Conservation (phyloP, 1,139 yeast genomes). For the Yarrowia galli region DNA sequence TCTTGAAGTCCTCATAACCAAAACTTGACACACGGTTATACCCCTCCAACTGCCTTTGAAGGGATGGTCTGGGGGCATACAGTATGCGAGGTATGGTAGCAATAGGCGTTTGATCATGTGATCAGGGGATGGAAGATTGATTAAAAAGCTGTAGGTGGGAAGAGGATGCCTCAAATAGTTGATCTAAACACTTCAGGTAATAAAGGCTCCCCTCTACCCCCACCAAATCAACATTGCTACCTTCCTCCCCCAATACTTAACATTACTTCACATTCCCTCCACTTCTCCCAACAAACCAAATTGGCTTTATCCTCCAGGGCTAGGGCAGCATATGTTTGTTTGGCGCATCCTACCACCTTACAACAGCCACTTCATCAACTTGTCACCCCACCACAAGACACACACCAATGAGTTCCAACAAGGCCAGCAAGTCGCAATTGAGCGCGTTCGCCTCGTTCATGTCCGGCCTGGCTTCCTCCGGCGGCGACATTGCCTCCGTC, state of each 20-base stretch:
- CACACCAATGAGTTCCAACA: conserved; percentile 15
- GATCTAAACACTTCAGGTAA: too few relatives aligned
- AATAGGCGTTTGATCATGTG: background rate
- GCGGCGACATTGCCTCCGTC: conserved; percentile 90
- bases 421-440: conserved; percentile 37
- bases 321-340: conserved; percentile 34
- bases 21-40: too few relatives aligned
- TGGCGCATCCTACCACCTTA: too few relatives aligned
- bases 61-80: background rate
- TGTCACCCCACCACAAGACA: conserved; percentile 5
- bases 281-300: background rate
- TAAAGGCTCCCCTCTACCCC: too few relatives aligned
- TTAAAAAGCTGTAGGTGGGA: background rate
- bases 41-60: background rate
- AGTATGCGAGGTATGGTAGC: conserved; percentile 11
- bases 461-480: conserved; percentile 89
- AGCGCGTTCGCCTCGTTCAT: conserved; percentile 61
- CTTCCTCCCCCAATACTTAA: background rate
- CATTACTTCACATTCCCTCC: background rate
- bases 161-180: too few relatives aligned
- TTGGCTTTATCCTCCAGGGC: background rate
- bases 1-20: too few relatives aligned
- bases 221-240: background rate
- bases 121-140: background rate
- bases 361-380: conserved; percentile 18